A percentile compares a stretch with the other conserved stretches of the same genome.
Conservation (phyloP, 345 rosid species). For the Pseudoturritis turrita region DNA sequence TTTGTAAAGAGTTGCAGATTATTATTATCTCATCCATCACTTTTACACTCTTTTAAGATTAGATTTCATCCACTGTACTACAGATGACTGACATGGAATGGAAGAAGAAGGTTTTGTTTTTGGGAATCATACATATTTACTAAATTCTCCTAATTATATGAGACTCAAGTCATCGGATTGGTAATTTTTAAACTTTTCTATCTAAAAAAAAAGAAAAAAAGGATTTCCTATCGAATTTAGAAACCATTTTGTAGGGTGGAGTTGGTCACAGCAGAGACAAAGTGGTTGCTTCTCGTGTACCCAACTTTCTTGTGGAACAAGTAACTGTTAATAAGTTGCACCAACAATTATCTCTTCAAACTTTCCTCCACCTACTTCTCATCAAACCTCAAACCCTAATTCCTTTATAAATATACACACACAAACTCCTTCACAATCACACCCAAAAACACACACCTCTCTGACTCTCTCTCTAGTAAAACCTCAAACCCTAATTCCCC, state of each 20-base stretch:
- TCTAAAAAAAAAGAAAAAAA: too few relatives aligned
- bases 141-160: too few relatives aligned
- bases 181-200: too few relatives aligned
- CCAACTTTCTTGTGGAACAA: slow-evolving; percentile 4
- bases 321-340: slow-evolving; percentile 17
- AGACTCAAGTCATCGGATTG: too few relatives aligned
- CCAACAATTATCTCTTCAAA: background rate
- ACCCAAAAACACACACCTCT: background rate
- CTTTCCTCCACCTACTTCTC: slow-evolving; percentile 4
- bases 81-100: background rate
- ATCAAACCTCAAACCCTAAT: slow-evolving; percentile 15
- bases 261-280: background rate
- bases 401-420: slow-evolving; percentile 11
- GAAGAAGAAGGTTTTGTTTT: background rate
- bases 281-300: background rate
- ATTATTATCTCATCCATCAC: background rate
- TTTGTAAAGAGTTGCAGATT: slow-evolving; percentile 1
- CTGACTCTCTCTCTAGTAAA: background rate
- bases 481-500: background rate
- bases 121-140: background rate
- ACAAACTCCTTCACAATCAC: slow-evolving; percentile 10
- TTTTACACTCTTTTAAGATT: slow-evolving; percentile 10
- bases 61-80: background rate
- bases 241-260: background rate
- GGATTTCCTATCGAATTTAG: too few relatives aligned